Evolutionary conservation across 129 eudicot genomes (phyloP).

Genomic region (Cynara cardunculus): DNA sequence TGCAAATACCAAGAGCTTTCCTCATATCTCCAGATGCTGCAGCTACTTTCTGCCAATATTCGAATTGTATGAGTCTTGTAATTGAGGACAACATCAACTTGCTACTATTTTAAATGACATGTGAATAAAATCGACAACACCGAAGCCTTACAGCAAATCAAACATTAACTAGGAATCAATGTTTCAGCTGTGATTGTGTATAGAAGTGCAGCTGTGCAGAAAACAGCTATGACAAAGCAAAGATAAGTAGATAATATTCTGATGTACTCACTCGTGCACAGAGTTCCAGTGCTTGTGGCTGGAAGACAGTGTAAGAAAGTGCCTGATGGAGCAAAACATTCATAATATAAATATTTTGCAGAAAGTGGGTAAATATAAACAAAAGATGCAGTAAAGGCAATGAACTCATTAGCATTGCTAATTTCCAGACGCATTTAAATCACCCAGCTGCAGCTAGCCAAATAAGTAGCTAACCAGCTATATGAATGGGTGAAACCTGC

Average conservation of each 20-base stretch:
- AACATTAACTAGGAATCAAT: neutral
- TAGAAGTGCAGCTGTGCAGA: neutral
- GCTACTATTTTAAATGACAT: neutral
- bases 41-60: conserved; percentile 80
- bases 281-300: conserved; percentile 91
- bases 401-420: neutral
- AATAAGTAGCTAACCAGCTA: too few species aligned
- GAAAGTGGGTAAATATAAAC: neutral
- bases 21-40: conserved; percentile 99
- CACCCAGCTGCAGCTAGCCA: neutral
- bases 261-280: conserved; percentile 82
- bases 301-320: conserved; percentile 71
- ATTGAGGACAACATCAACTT: neutral
- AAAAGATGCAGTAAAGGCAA: neutral
- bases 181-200: neutral
- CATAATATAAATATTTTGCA: neutral
- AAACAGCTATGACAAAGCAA: neutral
- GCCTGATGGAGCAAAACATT: conserved; percentile 43
- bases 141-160: neutral
- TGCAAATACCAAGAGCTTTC: conserved; percentile 92
- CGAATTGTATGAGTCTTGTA: neutral
- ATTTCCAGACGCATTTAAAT: neutral
- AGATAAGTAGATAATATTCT: conserved; percentile 2
- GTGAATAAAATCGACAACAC: neutral
- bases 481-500: too few species aligned